A percentile compares a stretch with the other conserved stretches of the same genome.
phyloP scores from a whole-genome alignment of 129 eudicot species.

The Centrapalus pauciflorus region DNA sequence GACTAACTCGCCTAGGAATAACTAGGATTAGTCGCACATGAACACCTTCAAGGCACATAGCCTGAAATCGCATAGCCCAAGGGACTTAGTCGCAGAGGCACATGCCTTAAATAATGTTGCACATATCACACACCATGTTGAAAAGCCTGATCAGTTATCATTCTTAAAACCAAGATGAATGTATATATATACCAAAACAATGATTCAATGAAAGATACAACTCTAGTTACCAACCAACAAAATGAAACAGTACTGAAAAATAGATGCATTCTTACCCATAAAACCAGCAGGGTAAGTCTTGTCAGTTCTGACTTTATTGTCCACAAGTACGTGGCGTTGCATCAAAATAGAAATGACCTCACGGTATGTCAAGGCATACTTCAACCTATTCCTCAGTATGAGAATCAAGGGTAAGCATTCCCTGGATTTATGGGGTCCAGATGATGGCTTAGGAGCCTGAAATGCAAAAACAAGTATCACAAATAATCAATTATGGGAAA shows the following conservation, averaged over 20 bases:
- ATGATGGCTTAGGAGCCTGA: constrained; percentile 62
- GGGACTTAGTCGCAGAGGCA: too few relatives aligned
- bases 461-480: background rate
- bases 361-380: constrained; percentile 52
- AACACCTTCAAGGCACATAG: too few relatives aligned
- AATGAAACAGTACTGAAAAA: background rate
- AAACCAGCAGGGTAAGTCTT: constrained; percentile 58
- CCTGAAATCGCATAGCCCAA: too few relatives aligned
- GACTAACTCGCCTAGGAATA: too few relatives aligned
- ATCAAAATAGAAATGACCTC: constrained; percentile 50
- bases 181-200: too few relatives aligned
- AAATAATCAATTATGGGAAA: background rate
- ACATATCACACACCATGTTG: background rate
- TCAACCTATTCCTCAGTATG: constrained; percentile 46
- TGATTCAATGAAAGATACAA: too few relatives aligned
- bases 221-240: background rate
- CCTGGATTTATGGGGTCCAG: constrained; percentile 59
- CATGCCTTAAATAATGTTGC: too few relatives aligned
- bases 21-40: too few relatives aligned
- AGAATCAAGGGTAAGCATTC: constrained; percentile 53
- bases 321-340: constrained; percentile 57
- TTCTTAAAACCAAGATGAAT: background rate
- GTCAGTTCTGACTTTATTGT: constrained; percentile 48
- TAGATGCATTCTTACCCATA: constrained; percentile 30
- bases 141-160: background rate